Conservation (phyloP, 768 basidiomycete species). For the Collybia sordida region DNA sequence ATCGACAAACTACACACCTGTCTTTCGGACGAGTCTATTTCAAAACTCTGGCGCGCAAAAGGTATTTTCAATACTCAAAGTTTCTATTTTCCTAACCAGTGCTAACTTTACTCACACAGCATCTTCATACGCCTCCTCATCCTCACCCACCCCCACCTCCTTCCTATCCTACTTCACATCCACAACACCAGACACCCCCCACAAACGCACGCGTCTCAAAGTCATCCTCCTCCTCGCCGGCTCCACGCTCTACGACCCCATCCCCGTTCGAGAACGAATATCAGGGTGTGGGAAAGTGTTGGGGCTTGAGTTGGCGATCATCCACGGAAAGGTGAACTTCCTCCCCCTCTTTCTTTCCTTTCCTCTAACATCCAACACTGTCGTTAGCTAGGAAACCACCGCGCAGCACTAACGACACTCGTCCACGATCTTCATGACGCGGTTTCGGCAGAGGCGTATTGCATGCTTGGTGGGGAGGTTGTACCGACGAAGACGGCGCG, state of each 20-base stretch:
- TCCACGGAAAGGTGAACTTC: constrained; percentile 71
- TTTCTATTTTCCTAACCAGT: not conserved
- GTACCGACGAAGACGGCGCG: constrained; percentile 60
- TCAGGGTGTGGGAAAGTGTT: constrained; percentile 51
- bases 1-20: constrained; percentile 53
- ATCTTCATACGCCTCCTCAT: constrained; percentile 47
- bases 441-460: constrained; percentile 82
- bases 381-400: constrained; percentile 52
- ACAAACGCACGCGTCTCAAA: constrained; percentile 74
- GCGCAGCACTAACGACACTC: constrained; percentile 62
- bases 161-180: constrained; percentile 78
- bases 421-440: constrained; percentile 72
- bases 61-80: constrained; percentile 30
- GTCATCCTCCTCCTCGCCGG: constrained; percentile 79
- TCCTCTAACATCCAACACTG: not conserved
- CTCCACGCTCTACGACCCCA: constrained; percentile 66
- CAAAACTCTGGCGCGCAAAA: constrained; percentile 73
- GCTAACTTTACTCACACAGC: constrained; percentile 27
- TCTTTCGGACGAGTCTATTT: constrained; percentile 48
- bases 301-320: constrained; percentile 71
- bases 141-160: constrained; percentile 37
- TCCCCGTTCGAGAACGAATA: constrained; percentile 42
- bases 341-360: not conserved
- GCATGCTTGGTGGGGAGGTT: constrained; percentile 75
- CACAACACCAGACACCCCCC: constrained; percentile 78